Conservation (phyloP, 805 yeast genomes). For the Cyberlindnera suaveolens region DNA sequence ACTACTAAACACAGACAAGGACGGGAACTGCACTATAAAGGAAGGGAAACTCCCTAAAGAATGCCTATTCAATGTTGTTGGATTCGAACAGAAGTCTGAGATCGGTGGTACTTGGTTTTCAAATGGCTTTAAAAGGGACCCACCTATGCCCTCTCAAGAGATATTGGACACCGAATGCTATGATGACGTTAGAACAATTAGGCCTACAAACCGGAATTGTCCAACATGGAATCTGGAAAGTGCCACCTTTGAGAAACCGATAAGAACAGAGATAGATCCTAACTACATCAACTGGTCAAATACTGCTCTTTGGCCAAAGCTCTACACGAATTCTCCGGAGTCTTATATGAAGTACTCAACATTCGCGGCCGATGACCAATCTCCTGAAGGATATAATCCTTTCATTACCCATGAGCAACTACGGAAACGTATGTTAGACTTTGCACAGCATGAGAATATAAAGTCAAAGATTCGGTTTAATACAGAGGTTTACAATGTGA, state of each 20-base stretch:
- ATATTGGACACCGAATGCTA: constrained; percentile 29
- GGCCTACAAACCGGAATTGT: constrained; percentile 9
- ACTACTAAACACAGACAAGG: constrained; percentile 23
- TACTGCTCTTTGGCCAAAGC: constrained; percentile 29
- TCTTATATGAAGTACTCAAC: constrained; percentile 32
- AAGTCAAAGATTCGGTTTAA: constrained; percentile 29
- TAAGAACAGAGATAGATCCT: constrained; percentile 22
- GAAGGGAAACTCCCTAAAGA: constrained; percentile 7
- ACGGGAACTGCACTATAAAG: constrained; percentile 18
- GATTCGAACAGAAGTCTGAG: constrained; percentile 36
- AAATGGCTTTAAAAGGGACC: constrained; percentile 17
- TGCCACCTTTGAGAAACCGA: constrained; percentile 15
- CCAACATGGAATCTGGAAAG: constrained; percentile 15
- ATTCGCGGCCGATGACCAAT: constrained; percentile 19
- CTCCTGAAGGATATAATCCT: constrained; percentile 24
- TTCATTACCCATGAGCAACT: constrained; percentile 33
- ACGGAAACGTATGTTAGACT: constrained; percentile 23
- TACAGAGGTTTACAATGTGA: constrained; percentile 34
- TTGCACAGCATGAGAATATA: constrained; percentile 26
- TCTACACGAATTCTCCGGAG: constrained; percentile 36
- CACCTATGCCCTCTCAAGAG: constrained; percentile 23
- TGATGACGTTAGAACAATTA: constrained; percentile 28
- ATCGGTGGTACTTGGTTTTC: constrained; percentile 44
- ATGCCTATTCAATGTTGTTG: constrained; percentile 29
- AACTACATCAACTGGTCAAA: constrained; percentile 31